Evolutionary conservation across 2,329 filamentous ascomycete genomes (phyloP).

Genomic region (Chaetomiaceae sp.): DNA sequence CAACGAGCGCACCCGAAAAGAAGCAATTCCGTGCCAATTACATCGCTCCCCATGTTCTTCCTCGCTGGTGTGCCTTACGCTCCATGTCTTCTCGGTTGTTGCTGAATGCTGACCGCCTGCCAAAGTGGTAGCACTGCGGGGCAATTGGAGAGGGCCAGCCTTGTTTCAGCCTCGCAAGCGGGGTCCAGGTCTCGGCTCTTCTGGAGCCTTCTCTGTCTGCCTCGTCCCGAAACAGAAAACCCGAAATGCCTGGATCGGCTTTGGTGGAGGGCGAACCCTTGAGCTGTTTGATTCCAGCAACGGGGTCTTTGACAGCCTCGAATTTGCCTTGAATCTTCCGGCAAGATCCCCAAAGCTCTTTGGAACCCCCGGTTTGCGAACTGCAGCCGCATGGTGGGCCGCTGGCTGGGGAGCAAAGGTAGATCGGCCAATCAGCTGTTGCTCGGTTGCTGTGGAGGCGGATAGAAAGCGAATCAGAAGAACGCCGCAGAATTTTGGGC

Average conservation of each 20-base stretch:
- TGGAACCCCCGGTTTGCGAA: neutral
- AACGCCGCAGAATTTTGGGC: slow-evolving; percentile 27
- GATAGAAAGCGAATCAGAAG: slow-evolving; percentile 27
- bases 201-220: slow-evolving; percentile 20
- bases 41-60: no score
- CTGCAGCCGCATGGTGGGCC: slow-evolving; percentile 22
- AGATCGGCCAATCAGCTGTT: slow-evolving; percentile 21
- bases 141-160: slow-evolving; percentile 19
- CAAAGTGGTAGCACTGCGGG: slow-evolving; percentile 2
- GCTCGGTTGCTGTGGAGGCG: slow-evolving; percentile 24
- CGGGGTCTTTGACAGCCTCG: neutral
- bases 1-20: no score
- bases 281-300: no score
- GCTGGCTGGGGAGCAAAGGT: slow-evolving; percentile 19
- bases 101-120: neutral
- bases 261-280: neutral
- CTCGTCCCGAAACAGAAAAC: neutral
- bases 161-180: slow-evolving; percentile 28
- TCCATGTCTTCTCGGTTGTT: no score
- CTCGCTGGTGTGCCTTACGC: no score
- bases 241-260: neutral
- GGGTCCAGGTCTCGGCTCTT: slow-evolving; percentile 13
- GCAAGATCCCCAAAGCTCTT: neutral
- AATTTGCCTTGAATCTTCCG: slow-evolving; percentile 15
- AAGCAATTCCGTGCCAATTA: no score